A percentile compares a stretch with the other conserved stretches of the same genome.
Evolutionary conservation across 495 filamentous ascomycete species (phyloP).

Genomic region (Eremomyces bilateralis): DNA sequence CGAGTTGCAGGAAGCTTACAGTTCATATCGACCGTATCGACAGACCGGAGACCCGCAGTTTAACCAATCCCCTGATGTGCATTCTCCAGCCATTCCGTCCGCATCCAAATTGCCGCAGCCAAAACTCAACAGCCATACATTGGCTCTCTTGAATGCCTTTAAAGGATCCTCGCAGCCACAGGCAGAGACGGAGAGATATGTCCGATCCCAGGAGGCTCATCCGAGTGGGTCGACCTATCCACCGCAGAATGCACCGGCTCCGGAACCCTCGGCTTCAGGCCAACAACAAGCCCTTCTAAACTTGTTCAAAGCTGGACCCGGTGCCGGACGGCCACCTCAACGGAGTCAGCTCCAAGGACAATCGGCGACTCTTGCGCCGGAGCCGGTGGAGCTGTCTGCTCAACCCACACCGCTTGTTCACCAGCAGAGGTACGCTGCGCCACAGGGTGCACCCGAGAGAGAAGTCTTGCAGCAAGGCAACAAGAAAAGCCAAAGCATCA

Average conservation of each 20-base stretch:
- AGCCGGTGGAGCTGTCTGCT: constrained; percentile 11
- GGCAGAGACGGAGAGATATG: no score
- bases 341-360: neutral
- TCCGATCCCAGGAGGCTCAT: no score
- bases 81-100: constrained; percentile 28
- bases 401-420: constrained; percentile 4
- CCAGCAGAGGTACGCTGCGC: neutral
- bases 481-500: constrained; percentile 6
- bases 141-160: constrained; percentile 17
- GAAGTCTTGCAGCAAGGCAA: no score
- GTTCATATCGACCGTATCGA: constrained; percentile 29
- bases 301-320: neutral
- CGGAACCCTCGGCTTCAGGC: no score
- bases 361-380: no score
- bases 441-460: neutral
- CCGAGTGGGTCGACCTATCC: no score
- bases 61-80: constrained; percentile 7
- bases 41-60: constrained; percentile 28
- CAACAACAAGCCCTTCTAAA: neutral
- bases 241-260: no score
- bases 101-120: constrained; percentile 36
- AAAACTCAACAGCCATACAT: constrained; percentile 27
- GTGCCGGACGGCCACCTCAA: neutral
- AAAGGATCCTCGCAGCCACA: constrained; percentile 10
- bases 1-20: no score